Evolutionary conservation across 371 early-diverging fungal species (phyloP), one percentile per base, ranked within the genome.

Genomic region (Mucor racemosus): DNA sequence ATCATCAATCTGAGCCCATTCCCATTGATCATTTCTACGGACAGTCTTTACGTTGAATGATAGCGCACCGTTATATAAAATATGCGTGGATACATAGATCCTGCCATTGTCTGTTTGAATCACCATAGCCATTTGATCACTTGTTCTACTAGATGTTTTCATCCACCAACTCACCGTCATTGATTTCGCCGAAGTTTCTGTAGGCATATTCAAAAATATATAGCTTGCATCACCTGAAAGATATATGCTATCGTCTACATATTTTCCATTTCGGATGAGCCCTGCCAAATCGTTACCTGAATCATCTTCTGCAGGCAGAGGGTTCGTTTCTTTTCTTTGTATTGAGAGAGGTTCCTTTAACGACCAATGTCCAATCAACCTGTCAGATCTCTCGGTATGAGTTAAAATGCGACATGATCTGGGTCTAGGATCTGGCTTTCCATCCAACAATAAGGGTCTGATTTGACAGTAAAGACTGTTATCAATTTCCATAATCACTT

Each of bases 161-260:
- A 84, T 80, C 78, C 80, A 77, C 79, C 81, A 84, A 26, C 76
- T 76, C 0, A 84, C 78, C 11, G 81, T 79, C 40, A 84, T 17
- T 7, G 68, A 38, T 11, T 69, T 62, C 34, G 62, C 46, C 0
- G 66, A 62, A 7, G 71, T 74, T 39, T 71, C 66, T 6, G 66
- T 71, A 3, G 84, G 84, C 50, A 81, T 34, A 3, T 65, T 57
- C 9, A 84, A 56, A 42, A 79, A 81, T 5, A 81, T 58, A 41
- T 84, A 84, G 53, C 74, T 74, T 11, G 70, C 62, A 56, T 72
- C 59, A 5, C 84, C 84, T 13, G 71, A 69, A 0, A 79, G 58
- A 60, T 69, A 71, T 7, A 80, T 57, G 0, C 75, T 71, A 11
- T 65, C 57, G 4, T 54, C 59, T 0, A 38, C 66, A 17, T 71